phyloP scores from a whole-genome alignment of 768 basidiomycete genomes.

The Mycena chlorophos region DNA sequence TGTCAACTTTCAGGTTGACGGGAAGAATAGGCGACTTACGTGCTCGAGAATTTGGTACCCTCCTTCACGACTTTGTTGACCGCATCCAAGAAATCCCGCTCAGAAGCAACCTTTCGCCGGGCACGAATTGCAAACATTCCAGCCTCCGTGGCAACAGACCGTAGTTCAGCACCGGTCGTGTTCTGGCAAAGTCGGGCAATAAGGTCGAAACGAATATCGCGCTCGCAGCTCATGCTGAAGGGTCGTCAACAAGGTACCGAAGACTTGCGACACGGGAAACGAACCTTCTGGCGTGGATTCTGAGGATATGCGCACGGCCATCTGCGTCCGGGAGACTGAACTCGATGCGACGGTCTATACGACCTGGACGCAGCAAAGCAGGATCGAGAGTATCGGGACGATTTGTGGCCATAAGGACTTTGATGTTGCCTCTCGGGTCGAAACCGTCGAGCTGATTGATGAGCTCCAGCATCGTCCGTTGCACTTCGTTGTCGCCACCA shows the following conservation, averaged over 20 bases:
- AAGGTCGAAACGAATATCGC: constrained; percentile 95
- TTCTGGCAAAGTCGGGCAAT: constrained; percentile 97
- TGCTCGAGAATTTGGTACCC: constrained; percentile 97
- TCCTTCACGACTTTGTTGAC: constrained; percentile 99
- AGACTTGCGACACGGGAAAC: neutral
- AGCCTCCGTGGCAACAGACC: constrained; percentile 97
- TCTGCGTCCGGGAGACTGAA: constrained; percentile 94
- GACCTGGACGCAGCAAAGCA: constrained; percentile 91
- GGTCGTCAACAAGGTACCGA: constrained; percentile 12
- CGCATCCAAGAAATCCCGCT: constrained; percentile 95
- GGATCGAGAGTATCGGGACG: constrained; percentile 98
- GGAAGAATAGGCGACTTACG: constrained; percentile 54
- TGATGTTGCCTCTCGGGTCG: constrained; percentile 98
- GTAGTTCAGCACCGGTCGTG: constrained; percentile 96
- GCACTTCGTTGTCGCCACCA: constrained; percentile 98
- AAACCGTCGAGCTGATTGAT: constrained; percentile 99
- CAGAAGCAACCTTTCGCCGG: constrained; percentile 93
- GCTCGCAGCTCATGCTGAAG: constrained; percentile 91
- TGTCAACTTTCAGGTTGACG: constrained; percentile 12
- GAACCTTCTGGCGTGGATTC: constrained; percentile 94
- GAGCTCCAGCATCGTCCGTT: constrained; percentile 97
- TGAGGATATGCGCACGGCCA: constrained; percentile 93
- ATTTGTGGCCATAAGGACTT: constrained; percentile 99
- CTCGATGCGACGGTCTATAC: constrained; percentile 95
- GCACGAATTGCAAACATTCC: constrained; percentile 99